Base-by-base conservation (phyloP, 306 rosid species). In the Vigna reflexopilosa region DNA sequence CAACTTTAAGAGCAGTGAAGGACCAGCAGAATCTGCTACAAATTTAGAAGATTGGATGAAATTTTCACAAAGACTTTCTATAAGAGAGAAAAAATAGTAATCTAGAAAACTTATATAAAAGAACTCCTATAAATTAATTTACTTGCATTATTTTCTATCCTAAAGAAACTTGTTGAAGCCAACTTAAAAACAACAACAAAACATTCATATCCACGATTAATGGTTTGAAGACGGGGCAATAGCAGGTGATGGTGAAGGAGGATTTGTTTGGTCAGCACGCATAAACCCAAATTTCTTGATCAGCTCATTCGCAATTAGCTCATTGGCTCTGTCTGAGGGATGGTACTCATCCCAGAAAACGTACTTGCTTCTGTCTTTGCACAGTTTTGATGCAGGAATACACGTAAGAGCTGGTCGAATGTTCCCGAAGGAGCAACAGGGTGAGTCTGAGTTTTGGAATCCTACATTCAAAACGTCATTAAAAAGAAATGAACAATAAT, bases 281-380 rank as follows among this genome's bases (percentile, higher is more conserved):
- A 5, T 0, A 32, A 90, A 82, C 9, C 91, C 87, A 6, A 94
- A 89, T 71, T 90, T 94, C 83, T 94, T 92, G 77, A 94, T 87
- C 59, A 92, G 96, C 73, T 94, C 97, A 6, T 67, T 85, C 0
- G 98, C 97, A 85, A 94, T 82, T 4, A 92, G 3, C 65, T 89
- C 87, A 72, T 89, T 94, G 19, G 98, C 98, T 7, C 73, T 82
- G 65, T 94, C 98, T 0, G 97, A 77, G 4, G 98, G 98, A 80
- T 94, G 98, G n/a, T 94, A 94, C 77, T 94, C 98, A 75, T 94
- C 98, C 98, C 98, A 94, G 70, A 94, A 94, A 69, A 94, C 90
- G 20, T 94, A 92, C 57, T 94, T 90, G 89, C 98, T 94, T 86
- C 98, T 89, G 36, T 94, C 96, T 79, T 79, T 85, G 75, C 98